Percentiles rank a stretch among this genome's conserved stretches.
phyloP scores from a whole-genome alignment of 2,329 filamentous ascomycete species.

The Coniochaeta hoffmannii region DNA sequence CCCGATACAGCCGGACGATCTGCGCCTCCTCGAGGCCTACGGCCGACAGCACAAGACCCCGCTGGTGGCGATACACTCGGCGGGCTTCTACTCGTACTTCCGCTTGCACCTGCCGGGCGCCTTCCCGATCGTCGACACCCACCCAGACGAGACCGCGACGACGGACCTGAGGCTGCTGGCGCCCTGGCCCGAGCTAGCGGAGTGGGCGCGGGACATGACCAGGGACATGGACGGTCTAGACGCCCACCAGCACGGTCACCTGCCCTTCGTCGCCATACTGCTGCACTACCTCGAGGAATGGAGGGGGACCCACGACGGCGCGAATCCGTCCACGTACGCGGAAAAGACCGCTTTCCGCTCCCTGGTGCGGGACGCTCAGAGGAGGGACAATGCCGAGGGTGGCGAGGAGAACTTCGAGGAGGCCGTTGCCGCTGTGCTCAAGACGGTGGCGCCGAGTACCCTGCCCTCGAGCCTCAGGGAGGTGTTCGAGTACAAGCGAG shows the following conservation, averaged over 20 bases:
- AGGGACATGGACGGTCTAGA: slow-evolving; percentile 61
- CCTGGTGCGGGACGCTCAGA: slow-evolving; percentile 57
- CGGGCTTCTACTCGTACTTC: slow-evolving; percentile 88
- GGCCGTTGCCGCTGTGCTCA: slow-evolving; percentile 78
- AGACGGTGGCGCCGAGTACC: slow-evolving; percentile 65
- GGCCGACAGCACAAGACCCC: slow-evolving; percentile 56
- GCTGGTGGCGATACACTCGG: slow-evolving; percentile 75
- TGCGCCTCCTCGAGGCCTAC: slow-evolving; percentile 39
- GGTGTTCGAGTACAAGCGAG: slow-evolving; percentile 63
- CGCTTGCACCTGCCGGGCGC: slow-evolving; percentile 68
- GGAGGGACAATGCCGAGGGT: slow-evolving; percentile 70
- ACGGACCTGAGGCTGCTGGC: slow-evolving; percentile 76
- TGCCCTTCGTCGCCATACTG: slow-evolving; percentile 79
- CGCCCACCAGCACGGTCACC: slow-evolving; percentile 80
- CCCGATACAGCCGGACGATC: slow-evolving; percentile 36
- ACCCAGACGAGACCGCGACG: slow-evolving; percentile 79
- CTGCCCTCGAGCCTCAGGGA: slow-evolving; percentile 64
- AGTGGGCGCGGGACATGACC: slow-evolving; percentile 61
- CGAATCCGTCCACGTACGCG: slow-evolving; percentile 64
- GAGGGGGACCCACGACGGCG: slow-evolving; percentile 63
- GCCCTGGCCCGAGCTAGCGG: slow-evolving; percentile 76
- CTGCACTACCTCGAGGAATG: slow-evolving; percentile 77
- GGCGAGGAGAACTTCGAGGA: slow-evolving; percentile 97
- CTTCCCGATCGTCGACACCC: slow-evolving; percentile 91
- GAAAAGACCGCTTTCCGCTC: slow-evolving; percentile 81